Conservation (phyloP, 441 rosid species). For the Pelargonium fulgidum region DNA sequence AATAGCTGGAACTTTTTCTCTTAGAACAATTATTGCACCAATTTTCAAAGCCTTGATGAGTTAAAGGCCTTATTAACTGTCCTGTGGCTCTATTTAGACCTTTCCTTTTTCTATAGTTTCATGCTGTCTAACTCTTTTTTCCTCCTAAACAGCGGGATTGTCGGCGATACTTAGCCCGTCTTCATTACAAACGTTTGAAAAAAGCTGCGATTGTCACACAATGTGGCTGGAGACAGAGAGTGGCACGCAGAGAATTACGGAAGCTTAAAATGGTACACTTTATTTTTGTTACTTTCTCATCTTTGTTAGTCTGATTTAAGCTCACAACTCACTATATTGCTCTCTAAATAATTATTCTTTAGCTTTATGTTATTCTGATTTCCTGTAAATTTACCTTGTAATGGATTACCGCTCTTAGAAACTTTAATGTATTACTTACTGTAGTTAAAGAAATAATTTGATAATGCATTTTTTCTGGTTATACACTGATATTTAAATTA, state of each 20-base stretch:
- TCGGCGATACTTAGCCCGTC: slow-evolving; percentile 46
- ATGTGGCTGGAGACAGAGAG: slow-evolving; percentile 71
- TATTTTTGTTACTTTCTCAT: slow-evolving; percentile 14
- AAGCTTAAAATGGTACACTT: slow-evolving; percentile 65
- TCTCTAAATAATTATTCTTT: background rate
- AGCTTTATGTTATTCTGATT: background rate
- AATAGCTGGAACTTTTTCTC: no score
- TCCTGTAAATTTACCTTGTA: background rate
- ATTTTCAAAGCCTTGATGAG: background rate
- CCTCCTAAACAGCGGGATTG: slow-evolving; percentile 48
- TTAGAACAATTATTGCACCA: no score
- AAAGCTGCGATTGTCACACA: slow-evolving; percentile 59
- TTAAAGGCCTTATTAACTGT: background rate
- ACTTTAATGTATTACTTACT: background rate
- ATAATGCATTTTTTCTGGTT: background rate
- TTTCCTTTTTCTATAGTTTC: slow-evolving; percentile 6
- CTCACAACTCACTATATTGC: background rate
- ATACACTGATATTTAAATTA: background rate
- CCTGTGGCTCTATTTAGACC: background rate
- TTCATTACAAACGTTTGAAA: slow-evolving; percentile 41
- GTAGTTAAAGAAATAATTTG: background rate
- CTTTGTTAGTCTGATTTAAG: slow-evolving; percentile 5
- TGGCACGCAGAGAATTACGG: slow-evolving; percentile 66
- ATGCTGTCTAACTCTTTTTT: slow-evolving; percentile 6
- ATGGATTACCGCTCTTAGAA: background rate